phyloP scores from a whole-genome alignment of 257 asterid genomes.

The Sherardia arvensis region DNA sequence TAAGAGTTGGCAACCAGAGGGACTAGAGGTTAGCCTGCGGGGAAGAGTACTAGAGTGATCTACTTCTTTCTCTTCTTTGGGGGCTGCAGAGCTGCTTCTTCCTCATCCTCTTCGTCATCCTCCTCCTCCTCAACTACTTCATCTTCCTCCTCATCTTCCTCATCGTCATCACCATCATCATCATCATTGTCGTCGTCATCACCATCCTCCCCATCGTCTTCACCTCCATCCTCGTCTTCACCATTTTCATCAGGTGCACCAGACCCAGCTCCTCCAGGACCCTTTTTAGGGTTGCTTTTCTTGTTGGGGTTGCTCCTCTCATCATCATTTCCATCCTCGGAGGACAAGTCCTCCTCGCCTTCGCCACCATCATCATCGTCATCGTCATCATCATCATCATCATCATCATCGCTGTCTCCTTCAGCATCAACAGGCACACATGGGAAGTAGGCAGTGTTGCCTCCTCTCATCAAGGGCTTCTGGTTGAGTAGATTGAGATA shows the following conservation, averaged over 20 bases:
- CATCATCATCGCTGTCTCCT: neutral
- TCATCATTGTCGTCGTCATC: conserved; percentile 7
- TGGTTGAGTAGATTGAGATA: conserved; percentile 26
- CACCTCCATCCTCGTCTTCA: conserved; percentile 3
- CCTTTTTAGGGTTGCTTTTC: conserved; percentile 25
- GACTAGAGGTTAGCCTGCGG: conserved; percentile 1
- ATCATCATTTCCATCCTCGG: conserved; percentile 22
- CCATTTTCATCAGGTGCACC: conserved; percentile 20
- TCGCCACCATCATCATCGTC: conserved; percentile 20
- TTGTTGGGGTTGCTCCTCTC: conserved; percentile 20
- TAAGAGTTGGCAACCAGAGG: neutral
- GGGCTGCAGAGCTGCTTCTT: conserved; percentile 19
- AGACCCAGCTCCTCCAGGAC: conserved; percentile 15
- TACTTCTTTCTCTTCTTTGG: conserved; percentile 24
- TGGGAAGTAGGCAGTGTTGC: conserved; percentile 13
- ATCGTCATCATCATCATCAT: conserved; percentile 10
- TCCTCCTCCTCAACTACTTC: conserved; percentile 9
- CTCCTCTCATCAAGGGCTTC: conserved; percentile 23
- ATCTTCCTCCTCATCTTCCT: conserved; percentile 11
- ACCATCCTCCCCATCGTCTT: neutral
- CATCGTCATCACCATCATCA: conserved; percentile 20
- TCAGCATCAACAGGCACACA: conserved; percentile 30
- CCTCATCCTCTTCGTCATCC: conserved; percentile 16
- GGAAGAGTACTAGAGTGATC: neutral
- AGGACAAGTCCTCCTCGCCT: conserved; percentile 23